Evolutionary conservation across 805 yeast species (phyloP).

Genomic region (Saccharomycopsis guyanensis): DNA sequence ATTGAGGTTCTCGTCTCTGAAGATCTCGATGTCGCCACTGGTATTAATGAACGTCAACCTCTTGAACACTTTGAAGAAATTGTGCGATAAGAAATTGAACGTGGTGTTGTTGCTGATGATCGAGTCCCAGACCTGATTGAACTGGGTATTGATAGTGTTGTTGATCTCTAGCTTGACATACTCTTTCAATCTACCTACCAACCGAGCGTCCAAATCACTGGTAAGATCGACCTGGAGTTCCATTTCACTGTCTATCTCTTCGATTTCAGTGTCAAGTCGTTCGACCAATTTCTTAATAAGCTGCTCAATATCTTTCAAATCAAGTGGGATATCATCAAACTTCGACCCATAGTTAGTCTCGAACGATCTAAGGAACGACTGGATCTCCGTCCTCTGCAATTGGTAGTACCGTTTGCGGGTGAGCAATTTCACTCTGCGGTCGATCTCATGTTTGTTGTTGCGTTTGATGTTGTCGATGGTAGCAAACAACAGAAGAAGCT

Average conservation of each 20-base stretch:
- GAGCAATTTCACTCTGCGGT: slow-evolving; percentile 29
- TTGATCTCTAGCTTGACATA: slow-evolving; percentile 35
- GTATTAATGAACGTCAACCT: slow-evolving; percentile 21
- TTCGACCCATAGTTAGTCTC: slow-evolving; percentile 21
- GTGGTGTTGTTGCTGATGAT: slow-evolving; percentile 20
- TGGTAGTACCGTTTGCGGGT: slow-evolving; percentile 36
- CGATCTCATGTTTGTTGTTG: slow-evolving; percentile 23
- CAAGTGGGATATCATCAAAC: slow-evolving; percentile 23
- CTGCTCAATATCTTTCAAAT: slow-evolving; percentile 24
- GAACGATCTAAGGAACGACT: slow-evolving; percentile 21
- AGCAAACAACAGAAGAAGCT: slow-evolving; percentile 34
- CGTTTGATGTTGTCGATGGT: slow-evolving; percentile 32
- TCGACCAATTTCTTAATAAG: slow-evolving; percentile 30
- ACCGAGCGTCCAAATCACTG: slow-evolving; percentile 5
- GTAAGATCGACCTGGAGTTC: slow-evolving; percentile 43
- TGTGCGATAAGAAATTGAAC: slow-evolving; percentile 19
- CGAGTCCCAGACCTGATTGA: slow-evolving; percentile 25
- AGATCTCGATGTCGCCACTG: slow-evolving; percentile 15
- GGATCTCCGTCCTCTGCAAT: slow-evolving; percentile 36
- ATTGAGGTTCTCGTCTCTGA: slow-evolving; percentile 16
- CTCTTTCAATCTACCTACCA: slow-evolving; percentile 38
- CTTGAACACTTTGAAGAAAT: slow-evolving; percentile 21
- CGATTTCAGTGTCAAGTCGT: slow-evolving; percentile 38
- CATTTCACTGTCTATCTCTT: slow-evolving; percentile 44
- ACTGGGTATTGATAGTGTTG: slow-evolving; percentile 25